phyloP scores from a whole-genome alignment of 225 moss, liverwort and hornwort genomes.

The Sphagnum tenellum region DNA sequence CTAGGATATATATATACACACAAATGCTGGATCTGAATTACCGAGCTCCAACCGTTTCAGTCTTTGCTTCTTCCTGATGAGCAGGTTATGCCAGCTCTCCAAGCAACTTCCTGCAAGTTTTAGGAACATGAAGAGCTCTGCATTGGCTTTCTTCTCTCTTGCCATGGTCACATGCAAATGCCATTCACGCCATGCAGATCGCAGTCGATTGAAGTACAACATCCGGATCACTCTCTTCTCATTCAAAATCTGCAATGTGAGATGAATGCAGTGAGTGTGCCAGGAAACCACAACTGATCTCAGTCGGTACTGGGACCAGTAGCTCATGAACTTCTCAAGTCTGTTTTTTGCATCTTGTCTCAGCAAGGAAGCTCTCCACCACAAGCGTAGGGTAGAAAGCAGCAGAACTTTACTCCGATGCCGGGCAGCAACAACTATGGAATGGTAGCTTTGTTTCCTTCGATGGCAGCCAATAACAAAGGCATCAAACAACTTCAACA shows the following conservation, averaged over 20 bases:
- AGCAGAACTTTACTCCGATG: slow-evolving; percentile 44
- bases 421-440: slow-evolving; percentile 31
- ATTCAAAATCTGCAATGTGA: slow-evolving; percentile 38
- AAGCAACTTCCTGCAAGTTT: slow-evolving; percentile 48
- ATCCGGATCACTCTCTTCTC: slow-evolving; percentile 49
- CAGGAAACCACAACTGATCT: slow-evolving; percentile 32
- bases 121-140: slow-evolving; percentile 42
- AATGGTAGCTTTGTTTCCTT: slow-evolving; percentile 25
- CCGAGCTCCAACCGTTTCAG: slow-evolving; percentile 33
- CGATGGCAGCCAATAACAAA: slow-evolving; percentile 46
- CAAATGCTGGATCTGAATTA: slow-evolving; percentile 8
- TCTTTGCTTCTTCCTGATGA: slow-evolving; percentile 40
- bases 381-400: slow-evolving; percentile 36
- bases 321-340: slow-evolving; percentile 23
- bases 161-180: slow-evolving; percentile 14
- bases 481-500: slow-evolving; percentile 40
- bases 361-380: slow-evolving; percentile 44
- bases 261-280: slow-evolving; percentile 23
- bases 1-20: too few relatives aligned
- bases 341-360: slow-evolving; percentile 36
- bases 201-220: slow-evolving; percentile 44
- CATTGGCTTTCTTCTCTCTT: slow-evolving; percentile 29
- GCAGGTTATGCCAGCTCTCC: slow-evolving; percentile 41
- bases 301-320: slow-evolving; percentile 26
- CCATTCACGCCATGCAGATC: slow-evolving; percentile 63